Base-by-base conservation (phyloP, 495 filamentous ascomycete species). In the Lophiotrema nucula region DNA sequence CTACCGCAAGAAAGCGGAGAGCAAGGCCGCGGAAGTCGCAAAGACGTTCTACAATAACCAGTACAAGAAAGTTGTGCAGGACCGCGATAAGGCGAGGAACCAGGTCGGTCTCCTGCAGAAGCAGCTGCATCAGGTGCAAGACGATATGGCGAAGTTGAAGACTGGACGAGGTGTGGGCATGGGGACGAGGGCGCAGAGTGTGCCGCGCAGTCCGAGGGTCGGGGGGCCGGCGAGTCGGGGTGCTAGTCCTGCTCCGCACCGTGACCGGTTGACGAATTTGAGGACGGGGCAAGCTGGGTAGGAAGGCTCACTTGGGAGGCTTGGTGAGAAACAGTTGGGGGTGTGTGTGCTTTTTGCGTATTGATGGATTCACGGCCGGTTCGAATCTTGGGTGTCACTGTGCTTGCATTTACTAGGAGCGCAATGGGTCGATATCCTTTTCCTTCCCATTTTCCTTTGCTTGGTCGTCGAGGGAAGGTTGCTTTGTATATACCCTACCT, bases 111-210 rank as follows among this genome's bases (percentile, higher is more conserved):
- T 11, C 8, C 26, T 53, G 8, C 41, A 28, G 56, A 58, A 59
- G 51, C 46, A 39, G 48, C 22, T 42, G 47, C 23, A 56, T 5
- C 19, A 23, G 22, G 11, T 26, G 6, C 37, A 51, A 18, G 53
- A 63, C 2, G 54, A 63, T 3, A 46, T 53, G 42, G 31, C n/a
- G 45, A 31, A 28, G 11, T 4, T 63, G 19, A 58, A 49, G 47
- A 43, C 18, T 19, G 8, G 23, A n/a, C 23, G 39, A 15, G 56
- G 50, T 21, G 48, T 64, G 13, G 54, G 60, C 12, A 54, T 64
- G 39, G 56, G 56, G 5, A 64, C 61, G 1, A 2, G 61, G 0
- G 55, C 42, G 33, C 26, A 41, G 22, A 62, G 59, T 18, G 59
- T 57, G 13, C 58, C 58, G 4, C 52, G 43, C 44, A 58, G 52